phyloP scores from a whole-genome alignment of 1,284 basidiomycete species.

The Rhizopogon hawkerae region DNA sequence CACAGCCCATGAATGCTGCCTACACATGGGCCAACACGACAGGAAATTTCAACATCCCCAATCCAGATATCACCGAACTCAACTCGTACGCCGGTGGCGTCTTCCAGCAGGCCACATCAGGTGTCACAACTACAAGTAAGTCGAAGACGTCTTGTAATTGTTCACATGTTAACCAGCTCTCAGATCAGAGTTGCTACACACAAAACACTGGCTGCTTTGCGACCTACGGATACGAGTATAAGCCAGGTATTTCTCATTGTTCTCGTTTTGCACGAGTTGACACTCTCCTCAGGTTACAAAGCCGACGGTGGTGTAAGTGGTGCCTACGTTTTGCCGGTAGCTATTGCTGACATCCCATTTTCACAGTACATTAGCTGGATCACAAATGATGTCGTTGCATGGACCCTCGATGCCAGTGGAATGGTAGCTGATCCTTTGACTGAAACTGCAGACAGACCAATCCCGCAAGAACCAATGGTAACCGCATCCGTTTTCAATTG shows the following conservation, averaged over 20 bases:
- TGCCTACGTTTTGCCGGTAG: constrained; percentile 16
- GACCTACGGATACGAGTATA: constrained; percentile 49
- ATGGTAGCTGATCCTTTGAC: constrained; percentile 59
- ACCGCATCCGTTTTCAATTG: not conserved
- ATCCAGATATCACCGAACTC: constrained; percentile 31
- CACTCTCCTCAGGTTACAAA: constrained; percentile 19
- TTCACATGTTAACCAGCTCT: constrained; percentile 5
- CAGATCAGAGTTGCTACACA: constrained; percentile 28
- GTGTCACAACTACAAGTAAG: constrained; percentile 36
- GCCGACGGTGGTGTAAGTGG: constrained; percentile 21
- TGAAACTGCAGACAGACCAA: constrained; percentile 63
- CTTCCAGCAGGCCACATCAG: constrained; percentile 60
- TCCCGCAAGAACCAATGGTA: constrained; percentile 83
- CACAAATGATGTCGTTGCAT: constrained; percentile 52
- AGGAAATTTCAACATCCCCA: constrained; percentile 32
- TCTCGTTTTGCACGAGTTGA: constrained; percentile 14
- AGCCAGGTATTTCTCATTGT: constrained; percentile 27
- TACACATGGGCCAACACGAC: constrained; percentile 34
- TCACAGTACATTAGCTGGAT: constrained; percentile 76
- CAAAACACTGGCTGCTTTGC: constrained; percentile 30
- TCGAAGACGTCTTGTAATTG: not conserved
- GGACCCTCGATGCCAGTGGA: constrained; percentile 70
- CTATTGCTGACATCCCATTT: constrained; percentile 12
- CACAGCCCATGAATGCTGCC: constrained; percentile 25
- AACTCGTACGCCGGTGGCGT: constrained; percentile 40